Evolutionary conservation across 345 rosid species (phyloP), one percentile per base, ranked within the genome.

Genomic region (Cochlearia excelsa): DNA sequence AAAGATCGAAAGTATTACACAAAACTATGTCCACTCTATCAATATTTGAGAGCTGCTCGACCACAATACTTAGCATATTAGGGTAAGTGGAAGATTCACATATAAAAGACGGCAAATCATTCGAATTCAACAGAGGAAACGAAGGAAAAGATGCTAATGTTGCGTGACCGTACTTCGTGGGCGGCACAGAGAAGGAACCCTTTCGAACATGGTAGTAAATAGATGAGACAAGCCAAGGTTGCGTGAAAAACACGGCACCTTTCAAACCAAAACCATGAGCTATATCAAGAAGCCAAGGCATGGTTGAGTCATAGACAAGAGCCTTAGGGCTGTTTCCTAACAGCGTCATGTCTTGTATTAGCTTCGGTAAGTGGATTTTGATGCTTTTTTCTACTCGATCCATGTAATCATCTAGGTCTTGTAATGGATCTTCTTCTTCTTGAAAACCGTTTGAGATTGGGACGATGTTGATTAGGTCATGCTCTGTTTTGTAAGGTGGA

Each of bases 211-310:
- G 79, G 46, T 69, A 71, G 65, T 77, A 83, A 8, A 79, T 40
- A 27, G 59, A 54, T 38, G 53, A 30, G 45, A 83, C 85, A 4
- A 79, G 71, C 74, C 78, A 79, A 30, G 71, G 66, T 30, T 81
- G 81, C 30, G 85, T 83, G 72, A 74, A 79, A n/a, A 83, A 77
- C 0, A 48, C 47, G 53, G 75, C 82, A 54, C 72, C 84, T 0
- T 3, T 39, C 0, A 79, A 4, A 5, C 84, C 89, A 4, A 40
- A 46, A 3, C 11, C 30, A 30, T 62, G 73, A 1, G 85, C 89
- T 51, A 75, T 31, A n/a, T 74, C 78, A 45, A 81, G 57, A 29
- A 66, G 76, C 89, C 89, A 81, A 0, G 86, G 84, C 56, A 77
- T 55, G 30, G 46, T 29, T 0, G 85, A 71, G 43, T 83, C 89